A percentile compares a stretch with the other conserved stretches of the same genome.
Conservation (phyloP, 495 filamentous ascomycete species). For the Copromyces sp. region DNA sequence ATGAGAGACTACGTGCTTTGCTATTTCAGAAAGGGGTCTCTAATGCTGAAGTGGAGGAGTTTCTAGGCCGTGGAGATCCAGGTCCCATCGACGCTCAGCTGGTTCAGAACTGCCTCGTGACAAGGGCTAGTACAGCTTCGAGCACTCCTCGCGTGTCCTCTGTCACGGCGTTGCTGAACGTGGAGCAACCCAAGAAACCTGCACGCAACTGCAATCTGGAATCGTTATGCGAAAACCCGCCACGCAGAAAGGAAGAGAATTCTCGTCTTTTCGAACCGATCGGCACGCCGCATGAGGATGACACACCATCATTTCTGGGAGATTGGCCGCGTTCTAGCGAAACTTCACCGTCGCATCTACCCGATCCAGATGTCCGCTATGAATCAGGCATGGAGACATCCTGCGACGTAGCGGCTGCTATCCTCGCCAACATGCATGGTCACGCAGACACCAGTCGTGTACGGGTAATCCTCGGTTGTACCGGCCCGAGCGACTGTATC, state of each 20-base stretch:
- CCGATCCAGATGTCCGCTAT: too few species aligned
- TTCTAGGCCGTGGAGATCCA: constrained; percentile 1
- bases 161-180: too few species aligned
- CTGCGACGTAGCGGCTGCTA: constrained; percentile 17
- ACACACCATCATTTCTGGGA: not conserved
- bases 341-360: not conserved
- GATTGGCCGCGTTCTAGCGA: not conserved
- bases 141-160: not conserved
- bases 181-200: too few species aligned
- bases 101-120: not conserved
- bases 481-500: too few species aligned
- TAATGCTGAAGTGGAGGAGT: constrained; percentile 10
- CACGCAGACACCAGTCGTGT: too few species aligned
- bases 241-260: not conserved
- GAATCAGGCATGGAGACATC: constrained; percentile 6
- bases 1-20: constrained; percentile 36
- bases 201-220: not conserved
- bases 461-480: too few species aligned
- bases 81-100: not conserved
- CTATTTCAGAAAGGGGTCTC: constrained; percentile 19
- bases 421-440: constrained; percentile 11
- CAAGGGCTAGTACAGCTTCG: not conserved
- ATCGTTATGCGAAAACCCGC: not conserved
- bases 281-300: not conserved
- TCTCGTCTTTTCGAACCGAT: not conserved